Evolutionary conservation across 495 filamentous ascomycete genomes (phyloP).

Genomic region (Lophium mytilinum): DNA sequence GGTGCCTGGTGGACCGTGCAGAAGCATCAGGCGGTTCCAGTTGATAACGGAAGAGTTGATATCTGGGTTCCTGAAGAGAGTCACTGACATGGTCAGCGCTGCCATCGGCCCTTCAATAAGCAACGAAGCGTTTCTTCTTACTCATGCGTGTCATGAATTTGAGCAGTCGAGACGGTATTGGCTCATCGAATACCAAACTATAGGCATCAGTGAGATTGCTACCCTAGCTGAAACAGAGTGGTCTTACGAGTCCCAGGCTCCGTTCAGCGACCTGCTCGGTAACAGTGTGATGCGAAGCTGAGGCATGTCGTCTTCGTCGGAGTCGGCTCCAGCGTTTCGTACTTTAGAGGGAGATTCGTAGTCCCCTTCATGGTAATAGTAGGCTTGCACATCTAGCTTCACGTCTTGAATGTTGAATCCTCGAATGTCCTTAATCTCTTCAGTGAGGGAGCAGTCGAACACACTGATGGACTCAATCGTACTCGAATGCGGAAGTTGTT

Average conservation of each 20-base stretch:
- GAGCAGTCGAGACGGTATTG: constrained; percentile 39
- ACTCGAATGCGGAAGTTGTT: not conserved
- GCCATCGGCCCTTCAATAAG: not conserved
- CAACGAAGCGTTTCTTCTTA: constrained; percentile 12
- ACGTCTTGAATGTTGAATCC: not conserved
- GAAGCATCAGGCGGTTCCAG: constrained; percentile 36
- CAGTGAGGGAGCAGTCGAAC: constrained; percentile 22
- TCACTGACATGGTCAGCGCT: not conserved
- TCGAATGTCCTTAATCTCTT: not conserved
- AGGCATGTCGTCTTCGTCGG: constrained; percentile 9
- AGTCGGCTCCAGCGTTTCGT: not conserved
- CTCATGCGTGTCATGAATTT: constrained; percentile 42
- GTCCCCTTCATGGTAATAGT: constrained; percentile 14
- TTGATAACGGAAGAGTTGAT: constrained; percentile 26
- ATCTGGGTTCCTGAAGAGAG: constrained; percentile 16
- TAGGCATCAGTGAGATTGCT: not conserved
- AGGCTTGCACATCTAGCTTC: constrained; percentile 29
- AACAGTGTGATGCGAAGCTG: constrained; percentile 32
- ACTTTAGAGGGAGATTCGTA: constrained; percentile 1
- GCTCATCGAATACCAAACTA: constrained; percentile 43
- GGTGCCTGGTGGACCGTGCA: constrained; percentile 50
- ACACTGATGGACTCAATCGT: constrained; percentile 26
- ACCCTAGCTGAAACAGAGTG: not conserved
- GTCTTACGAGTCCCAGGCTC: constrained; percentile 45
- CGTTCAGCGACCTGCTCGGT: constrained; percentile 38